phyloP scores from a whole-genome alignment of 2,329 filamentous ascomycete species.

The Pyrenophora seminiperda region DNA sequence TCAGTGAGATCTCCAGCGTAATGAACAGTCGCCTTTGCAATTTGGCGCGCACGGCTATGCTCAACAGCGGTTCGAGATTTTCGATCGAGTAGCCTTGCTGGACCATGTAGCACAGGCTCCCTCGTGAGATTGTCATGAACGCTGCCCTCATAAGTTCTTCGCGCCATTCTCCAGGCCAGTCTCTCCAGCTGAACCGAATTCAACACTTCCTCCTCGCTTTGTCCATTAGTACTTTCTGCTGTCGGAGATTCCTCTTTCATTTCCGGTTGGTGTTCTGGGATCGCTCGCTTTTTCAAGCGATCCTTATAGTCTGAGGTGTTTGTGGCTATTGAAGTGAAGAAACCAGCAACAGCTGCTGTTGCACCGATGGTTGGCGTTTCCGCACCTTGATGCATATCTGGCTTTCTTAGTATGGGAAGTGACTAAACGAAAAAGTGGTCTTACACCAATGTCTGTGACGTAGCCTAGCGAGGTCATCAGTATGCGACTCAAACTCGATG shows the following conservation, averaged over 20 bases:
- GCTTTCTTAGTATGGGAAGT: slow-evolving; percentile 1
- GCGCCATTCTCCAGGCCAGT: slow-evolving; percentile 25
- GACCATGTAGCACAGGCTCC: not conserved
- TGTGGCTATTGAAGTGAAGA: slow-evolving; percentile 15
- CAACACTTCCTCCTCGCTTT: not conserved
- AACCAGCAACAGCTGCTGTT: slow-evolving; percentile 18
- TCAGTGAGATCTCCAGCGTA: slow-evolving; percentile 20
- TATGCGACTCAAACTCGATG: not conserved
- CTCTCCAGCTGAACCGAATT: slow-evolving; percentile 14
- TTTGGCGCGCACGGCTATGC: slow-evolving; percentile 18
- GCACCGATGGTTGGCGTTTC: slow-evolving; percentile 18
- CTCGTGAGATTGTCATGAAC: slow-evolving; percentile 12
- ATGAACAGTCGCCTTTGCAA: slow-evolving; percentile 20
- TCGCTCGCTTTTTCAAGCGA: slow-evolving; percentile 11
- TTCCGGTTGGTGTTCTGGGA: not conserved
- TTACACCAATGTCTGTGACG: slow-evolving; percentile 30
- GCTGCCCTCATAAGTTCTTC: slow-evolving; percentile 18
- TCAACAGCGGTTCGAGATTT: slow-evolving; percentile 13
- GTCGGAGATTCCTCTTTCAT: too few species aligned
- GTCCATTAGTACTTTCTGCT: not conserved
- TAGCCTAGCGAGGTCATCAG: slow-evolving; percentile 3
- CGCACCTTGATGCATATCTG: slow-evolving; percentile 28
- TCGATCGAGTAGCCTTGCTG: slow-evolving; percentile 6
- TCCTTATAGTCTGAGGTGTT: slow-evolving; percentile 19
- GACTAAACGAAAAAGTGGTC: not conserved